Evolutionary conservation across 2,329 filamentous ascomycete genomes (phyloP).

Genomic region (Plenodomus tracheiphilus): DNA sequence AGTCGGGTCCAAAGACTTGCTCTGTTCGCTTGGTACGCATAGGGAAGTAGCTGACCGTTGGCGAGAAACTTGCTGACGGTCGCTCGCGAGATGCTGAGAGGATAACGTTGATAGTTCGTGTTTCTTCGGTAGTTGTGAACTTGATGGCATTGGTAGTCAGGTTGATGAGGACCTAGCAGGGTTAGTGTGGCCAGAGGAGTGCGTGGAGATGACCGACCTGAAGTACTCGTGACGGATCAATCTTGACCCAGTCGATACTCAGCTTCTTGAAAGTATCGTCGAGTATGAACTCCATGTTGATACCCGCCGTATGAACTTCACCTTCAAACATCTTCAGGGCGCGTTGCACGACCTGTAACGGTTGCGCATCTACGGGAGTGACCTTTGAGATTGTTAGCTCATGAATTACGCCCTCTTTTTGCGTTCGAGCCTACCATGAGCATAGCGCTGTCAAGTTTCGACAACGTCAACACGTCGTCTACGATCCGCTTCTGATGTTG

Average conservation of each 20-base stretch:
- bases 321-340: slow-evolving; percentile 79
- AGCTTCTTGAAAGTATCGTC: slow-evolving; percentile 64
- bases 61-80: slow-evolving; percentile 48
- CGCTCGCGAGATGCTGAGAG: slow-evolving; percentile 65
- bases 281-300: slow-evolving; percentile 66
- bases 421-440: slow-evolving; percentile 53
- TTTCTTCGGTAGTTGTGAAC: slow-evolving; percentile 69
- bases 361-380: slow-evolving; percentile 70
- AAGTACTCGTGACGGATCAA: slow-evolving; percentile 74
- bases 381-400: slow-evolving; percentile 41
- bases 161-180: slow-evolving; percentile 68
- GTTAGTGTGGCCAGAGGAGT: slow-evolving; percentile 4
- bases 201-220: slow-evolving; percentile 49
- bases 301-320: slow-evolving; percentile 70
- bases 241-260: slow-evolving; percentile 67
- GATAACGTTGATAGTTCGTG: slow-evolving; percentile 66
- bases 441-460: slow-evolving; percentile 72
- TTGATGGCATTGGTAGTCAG: slow-evolving; percentile 81
- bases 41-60: slow-evolving; percentile 64
- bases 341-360: slow-evolving; percentile 66
- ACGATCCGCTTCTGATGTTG: slow-evolving; percentile 72
- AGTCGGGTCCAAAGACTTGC: slow-evolving; percentile 60
- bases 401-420: not conserved
- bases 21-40: slow-evolving; percentile 55
- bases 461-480: slow-evolving; percentile 52